Evolutionary conservation across 1,139 yeast species (phyloP), one percentile per base, ranked within the genome.

Genomic region (Debaryomyces fabryi): DNA sequence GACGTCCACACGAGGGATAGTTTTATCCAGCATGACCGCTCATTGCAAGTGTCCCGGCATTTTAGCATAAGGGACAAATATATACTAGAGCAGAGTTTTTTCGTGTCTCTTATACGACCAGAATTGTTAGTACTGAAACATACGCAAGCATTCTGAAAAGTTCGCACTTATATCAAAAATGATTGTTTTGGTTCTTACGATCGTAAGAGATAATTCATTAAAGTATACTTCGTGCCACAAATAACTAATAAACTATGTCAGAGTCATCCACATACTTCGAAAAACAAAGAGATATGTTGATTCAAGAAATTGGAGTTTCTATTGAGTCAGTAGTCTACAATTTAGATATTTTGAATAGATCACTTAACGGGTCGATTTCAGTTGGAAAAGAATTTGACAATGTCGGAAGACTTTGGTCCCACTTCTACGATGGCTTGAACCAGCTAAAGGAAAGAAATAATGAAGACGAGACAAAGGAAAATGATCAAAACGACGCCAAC

Each of bases 381-480:
- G 78, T 75, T 1, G 78, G 79, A 5, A 73, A 73, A 49, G 79
- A 74, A 48, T 76, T 76, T 53, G 78, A 74, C 49, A 72, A 74
- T 49, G 78, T 74, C 25, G 78, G 78, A 15, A 59, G 72, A 23
- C 60, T 75, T 37, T 76, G 81, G 81, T 60, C 67, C 6, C 68
- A 67, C 42, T 75, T 75, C 53, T 76, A 76, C 52, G 70, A 67
- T 52, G 76, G 78, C 1, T 50, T 63, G 47, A 64, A 60, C 39
- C 65, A 65, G 45, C 49, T 65, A 39, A 64, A 65, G 45, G 58
- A 58, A 37, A 40, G 46, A 39, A 40, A 30, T 15, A 37, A 37
- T 6, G 20, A 43, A 23, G 41, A 32, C 18, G 36, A 45, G 23
- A 13, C 23, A 3, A 29, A 41, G 12, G 41, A 46, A 33, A 25